phyloP scores from a whole-genome alignment of 202 grass and related monocot genomes.

The Brachypodium distachyon region DNA sequence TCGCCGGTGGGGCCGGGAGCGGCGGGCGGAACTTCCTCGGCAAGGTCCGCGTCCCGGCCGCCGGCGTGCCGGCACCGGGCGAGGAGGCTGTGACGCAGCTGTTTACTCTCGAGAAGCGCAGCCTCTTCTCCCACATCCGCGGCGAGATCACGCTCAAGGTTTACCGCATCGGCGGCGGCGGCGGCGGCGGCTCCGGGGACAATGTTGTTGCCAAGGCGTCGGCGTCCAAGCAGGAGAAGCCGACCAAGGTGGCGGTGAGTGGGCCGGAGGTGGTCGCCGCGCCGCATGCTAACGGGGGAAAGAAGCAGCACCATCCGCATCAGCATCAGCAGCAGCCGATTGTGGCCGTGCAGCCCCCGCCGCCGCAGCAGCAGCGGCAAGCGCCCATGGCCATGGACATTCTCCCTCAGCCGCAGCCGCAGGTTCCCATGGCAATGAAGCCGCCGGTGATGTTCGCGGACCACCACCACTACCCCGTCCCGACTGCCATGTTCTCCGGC shows the following conservation, averaged over 20 bases:
- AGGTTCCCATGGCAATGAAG: conserved; percentile 22
- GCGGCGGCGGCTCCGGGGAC: conserved; percentile 28
- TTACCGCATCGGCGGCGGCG: conserved; percentile 46
- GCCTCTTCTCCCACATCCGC: conserved; percentile 85
- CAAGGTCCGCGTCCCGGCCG: conserved; percentile 62
- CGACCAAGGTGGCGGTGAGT: conserved; percentile 13
- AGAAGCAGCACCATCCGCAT: conserved; percentile 22
- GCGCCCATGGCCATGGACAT: conserved; percentile 26
- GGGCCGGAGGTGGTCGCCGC: conserved; percentile 34
- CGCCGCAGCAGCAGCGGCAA: conserved; percentile 5
- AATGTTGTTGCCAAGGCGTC: conserved; percentile 11
- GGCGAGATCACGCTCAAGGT: conserved; percentile 92
- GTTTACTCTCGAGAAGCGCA: conserved; percentile 77
- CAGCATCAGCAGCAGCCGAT: conserved; percentile 17
- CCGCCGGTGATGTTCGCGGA: conserved; percentile 46
- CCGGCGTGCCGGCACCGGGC: conserved; percentile 58
- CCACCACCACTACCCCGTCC: conserved; percentile 50
- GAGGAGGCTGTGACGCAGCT: conserved; percentile 73
- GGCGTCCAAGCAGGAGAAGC: conserved; percentile 35
- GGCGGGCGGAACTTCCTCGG: conserved; percentile 68
- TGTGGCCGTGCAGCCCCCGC: conserved; percentile 30
- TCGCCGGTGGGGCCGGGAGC: not conserved
- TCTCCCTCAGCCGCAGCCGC: not conserved
- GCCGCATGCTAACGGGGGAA: not conserved
- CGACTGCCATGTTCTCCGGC: conserved; percentile 23